Evolutionary conservation across 2,329 filamentous ascomycete genomes (phyloP).

Genomic region (Cladosporium oxysporum): DNA sequence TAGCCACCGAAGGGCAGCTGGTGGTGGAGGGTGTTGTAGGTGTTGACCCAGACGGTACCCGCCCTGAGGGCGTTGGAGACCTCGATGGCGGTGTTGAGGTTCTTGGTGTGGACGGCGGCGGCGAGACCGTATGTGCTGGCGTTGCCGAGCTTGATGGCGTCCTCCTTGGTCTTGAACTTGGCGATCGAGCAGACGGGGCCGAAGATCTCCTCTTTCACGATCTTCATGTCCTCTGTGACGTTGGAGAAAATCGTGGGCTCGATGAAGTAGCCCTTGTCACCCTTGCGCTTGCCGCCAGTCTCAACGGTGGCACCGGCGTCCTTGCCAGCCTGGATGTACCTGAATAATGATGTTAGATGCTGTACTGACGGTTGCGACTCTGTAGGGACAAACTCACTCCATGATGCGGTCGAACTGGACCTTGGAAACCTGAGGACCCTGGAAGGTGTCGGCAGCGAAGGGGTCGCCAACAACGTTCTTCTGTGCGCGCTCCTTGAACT

Average conservation of each 20-base stretch:
- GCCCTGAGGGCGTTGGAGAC: conserved; percentile 45
- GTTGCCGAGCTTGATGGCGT: conserved; percentile 42
- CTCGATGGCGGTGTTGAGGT: conserved; percentile 44
- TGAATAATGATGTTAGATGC: conserved; percentile 73
- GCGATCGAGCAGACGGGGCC: conserved; percentile 45
- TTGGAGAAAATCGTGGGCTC: conserved; percentile 22
- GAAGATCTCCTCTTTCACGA: conserved; percentile 44
- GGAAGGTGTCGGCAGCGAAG: conserved; percentile 65
- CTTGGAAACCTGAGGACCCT: conserved; percentile 69
- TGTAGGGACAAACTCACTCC: conserved; percentile 47
- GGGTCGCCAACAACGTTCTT: conserved; percentile 67
- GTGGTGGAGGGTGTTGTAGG: conserved; percentile 44
- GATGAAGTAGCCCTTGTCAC: conserved; percentile 43
- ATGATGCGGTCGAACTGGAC: conserved; percentile 66
- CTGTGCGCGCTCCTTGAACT: conserved; percentile 67
- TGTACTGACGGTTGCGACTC: background rate
- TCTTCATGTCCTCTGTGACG: conserved; percentile 48
- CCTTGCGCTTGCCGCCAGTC: conserved; percentile 69
- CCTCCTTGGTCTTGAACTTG: conserved; percentile 43
- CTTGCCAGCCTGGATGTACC: conserved; percentile 60
- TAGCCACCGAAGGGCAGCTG: conserved; percentile 40
- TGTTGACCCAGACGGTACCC: conserved; percentile 50
- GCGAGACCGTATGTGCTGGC: conserved; percentile 46
- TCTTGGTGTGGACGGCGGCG: conserved; percentile 44
- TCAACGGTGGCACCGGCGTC: conserved; percentile 34